Percentiles rank a stretch among this genome's conserved stretches.
phyloP scores from a whole-genome alignment of 1,284 basidiomycete species.

The Tremellales sp. region DNA sequence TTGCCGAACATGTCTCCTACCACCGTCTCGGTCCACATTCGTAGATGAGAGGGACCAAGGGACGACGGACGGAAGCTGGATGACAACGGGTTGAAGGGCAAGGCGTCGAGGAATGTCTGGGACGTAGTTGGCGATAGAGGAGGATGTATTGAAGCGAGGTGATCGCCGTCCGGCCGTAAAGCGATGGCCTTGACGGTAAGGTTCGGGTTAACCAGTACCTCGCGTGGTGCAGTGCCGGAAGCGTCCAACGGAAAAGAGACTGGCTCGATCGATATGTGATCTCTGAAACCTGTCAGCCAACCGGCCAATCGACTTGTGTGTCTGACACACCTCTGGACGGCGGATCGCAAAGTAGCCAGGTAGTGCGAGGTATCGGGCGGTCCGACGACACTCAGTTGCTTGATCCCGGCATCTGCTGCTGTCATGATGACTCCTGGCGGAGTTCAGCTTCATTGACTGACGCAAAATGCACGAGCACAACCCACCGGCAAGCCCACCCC shows the following conservation, averaged over 20 bases:
- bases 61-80: neutral
- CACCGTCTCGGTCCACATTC: conserved; percentile 13
- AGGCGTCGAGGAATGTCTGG: neutral
- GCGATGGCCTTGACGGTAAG: conserved; percentile 33
- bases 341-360: conserved; percentile 58
- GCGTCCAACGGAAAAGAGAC: conserved; percentile 8
- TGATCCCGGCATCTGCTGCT: conserved; percentile 65
- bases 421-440: conserved; percentile 73
- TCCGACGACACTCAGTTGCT: conserved; percentile 61
- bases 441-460: neutral
- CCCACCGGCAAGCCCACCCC: conserved; percentile 64
- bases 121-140: neutral
- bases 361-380: conserved; percentile 67
- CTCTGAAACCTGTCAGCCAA: conserved; percentile 7
- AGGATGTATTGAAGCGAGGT: too few relatives aligned
- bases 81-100: conserved; percentile 1
- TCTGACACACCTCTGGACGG: conserved; percentile 21
- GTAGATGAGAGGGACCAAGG: conserved; percentile 8
- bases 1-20: conserved; percentile 15
- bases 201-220: conserved; percentile 21
- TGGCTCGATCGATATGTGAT: conserved; percentile 10
- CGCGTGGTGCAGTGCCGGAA: conserved; percentile 8
- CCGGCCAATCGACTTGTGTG: neutral
- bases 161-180: conserved; percentile 11
- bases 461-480: neutral